Evolutionary conservation across 768 basidiomycete genomes (phyloP).

Genomic region (Suillus variegatus): DNA sequence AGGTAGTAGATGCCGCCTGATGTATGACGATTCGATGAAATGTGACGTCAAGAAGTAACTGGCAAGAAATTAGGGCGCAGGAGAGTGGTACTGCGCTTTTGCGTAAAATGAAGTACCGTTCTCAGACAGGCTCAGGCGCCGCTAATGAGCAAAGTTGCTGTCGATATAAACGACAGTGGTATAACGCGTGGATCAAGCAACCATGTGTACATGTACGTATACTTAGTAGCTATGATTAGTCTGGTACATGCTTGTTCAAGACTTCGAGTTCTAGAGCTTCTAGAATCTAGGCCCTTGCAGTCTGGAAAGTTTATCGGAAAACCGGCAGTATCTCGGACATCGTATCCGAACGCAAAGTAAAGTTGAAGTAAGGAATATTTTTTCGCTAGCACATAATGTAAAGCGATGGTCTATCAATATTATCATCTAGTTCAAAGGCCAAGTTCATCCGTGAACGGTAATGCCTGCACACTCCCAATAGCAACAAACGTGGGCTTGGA

Average conservation of each 20-base stretch:
- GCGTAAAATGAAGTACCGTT: background rate
- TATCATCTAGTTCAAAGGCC: conserved; percentile 54
- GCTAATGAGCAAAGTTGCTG: background rate
- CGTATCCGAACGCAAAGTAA: background rate
- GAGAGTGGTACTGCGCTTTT: background rate
- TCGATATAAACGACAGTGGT: background rate
- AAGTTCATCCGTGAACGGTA: conserved; percentile 86
- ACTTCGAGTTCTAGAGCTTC: background rate
- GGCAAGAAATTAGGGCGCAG: background rate
- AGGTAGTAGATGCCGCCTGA: background rate
- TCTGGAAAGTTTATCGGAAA: background rate
- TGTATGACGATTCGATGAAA: background rate
- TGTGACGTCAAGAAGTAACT: background rate
- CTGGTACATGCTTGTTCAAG: background rate
- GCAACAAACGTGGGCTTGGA: conserved; percentile 86
- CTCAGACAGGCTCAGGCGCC: background rate
- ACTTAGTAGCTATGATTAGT: background rate
- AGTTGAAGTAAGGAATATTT: background rate
- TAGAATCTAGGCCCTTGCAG: too few relatives aligned
- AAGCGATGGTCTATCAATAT: conserved; percentile 1
- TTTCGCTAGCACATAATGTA: conserved; percentile 2
- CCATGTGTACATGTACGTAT: background rate
- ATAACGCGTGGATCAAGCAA: background rate
- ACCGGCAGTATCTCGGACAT: background rate
- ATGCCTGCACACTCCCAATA: conserved; percentile 71